Base-by-base conservation (phyloP, 1,139 yeast species). In the Pichia sp. region DNA sequence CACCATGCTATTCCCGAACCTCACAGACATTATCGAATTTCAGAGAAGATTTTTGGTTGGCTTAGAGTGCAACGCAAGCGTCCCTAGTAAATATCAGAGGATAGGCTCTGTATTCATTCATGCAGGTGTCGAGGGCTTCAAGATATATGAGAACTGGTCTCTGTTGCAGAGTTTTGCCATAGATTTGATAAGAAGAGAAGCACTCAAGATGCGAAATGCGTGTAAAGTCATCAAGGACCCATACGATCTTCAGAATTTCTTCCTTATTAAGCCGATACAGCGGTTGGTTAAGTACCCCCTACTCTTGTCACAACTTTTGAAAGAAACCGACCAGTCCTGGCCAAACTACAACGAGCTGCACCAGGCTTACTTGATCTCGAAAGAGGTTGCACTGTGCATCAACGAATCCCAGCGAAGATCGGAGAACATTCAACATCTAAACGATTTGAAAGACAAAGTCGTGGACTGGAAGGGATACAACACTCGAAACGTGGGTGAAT, bases 391-490 rank as follows among this genome's bases (percentile, higher is more conserved):
- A n/a, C 80, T 81, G 61, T 84, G 83, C 64, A 95, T 93, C 41
- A 93, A 93, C 72, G 99, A 93, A 70, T 92, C 96, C 11, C 97
- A 92, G 72, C 81, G 99, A 70, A 78, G 90, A 61, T 86, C 95
- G 1, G 99, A 93, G 68, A 95, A 93, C 70, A 81, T 84, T 48
- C 87, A 84, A 57, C 79, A 82, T 49, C 76, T 88, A 49, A 82
- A 81, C 61, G 87, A 85, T 54, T 75, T 93, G 47, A 77, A 80
- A 54, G 87, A 82, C 45, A 78, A 93, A 57, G 95, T 92, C 11
- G 76, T 79, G 45, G 95, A 92, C 70, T 93, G 99, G 99, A 82
- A 92, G 63, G 98, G 97, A n/a, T 92, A 90, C 70, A 84, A 84
- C 60, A 75, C 88, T 52, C 79, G 78, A 58, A 88, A 85, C 62